These are phyloP conservation scores for Pythium vanterpoolii DNA, from an alignment of 352 stramenopile species.

Conservation along the genomic window DNA sequence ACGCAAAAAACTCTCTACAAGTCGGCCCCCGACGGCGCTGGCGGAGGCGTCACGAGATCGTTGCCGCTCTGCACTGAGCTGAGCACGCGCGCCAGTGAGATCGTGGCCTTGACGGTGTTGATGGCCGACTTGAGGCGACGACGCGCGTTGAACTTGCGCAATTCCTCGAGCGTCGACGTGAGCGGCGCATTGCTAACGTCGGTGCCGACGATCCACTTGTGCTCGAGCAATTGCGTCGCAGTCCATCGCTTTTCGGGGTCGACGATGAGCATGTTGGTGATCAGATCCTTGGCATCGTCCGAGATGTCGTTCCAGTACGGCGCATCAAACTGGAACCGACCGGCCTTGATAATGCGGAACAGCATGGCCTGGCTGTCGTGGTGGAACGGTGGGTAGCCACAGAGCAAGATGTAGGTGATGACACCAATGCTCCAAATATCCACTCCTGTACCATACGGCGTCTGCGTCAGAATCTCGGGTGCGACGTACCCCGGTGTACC, in stretches of 20 bases:
- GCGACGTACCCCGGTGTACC: constrained; percentile 78
- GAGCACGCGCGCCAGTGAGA: constrained; percentile 72
- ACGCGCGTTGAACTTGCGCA: constrained; percentile 93
- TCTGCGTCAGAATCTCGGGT: constrained; percentile 71
- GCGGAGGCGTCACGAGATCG: constrained; percentile 30
- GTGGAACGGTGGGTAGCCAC: constrained; percentile 84
- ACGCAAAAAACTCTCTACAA: constrained; percentile 2
- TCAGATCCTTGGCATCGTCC: constrained; percentile 93
- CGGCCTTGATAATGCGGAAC: constrained; percentile 74
- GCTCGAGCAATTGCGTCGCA: constrained; percentile 59
- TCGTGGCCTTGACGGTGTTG: constrained; percentile 84
- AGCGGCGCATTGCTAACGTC: constrained; percentile 72
- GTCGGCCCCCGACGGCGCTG: constrained; percentile 10
- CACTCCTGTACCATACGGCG: constrained; percentile 72
- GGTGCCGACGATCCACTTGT: constrained; percentile 88
- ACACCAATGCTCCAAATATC: constrained; percentile 91
- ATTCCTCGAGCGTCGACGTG: constrained; percentile 81
- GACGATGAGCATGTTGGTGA: constrained; percentile 90
- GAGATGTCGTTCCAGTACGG: constrained; percentile 94
- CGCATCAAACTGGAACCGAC: constrained; percentile 92
- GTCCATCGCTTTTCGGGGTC: constrained; percentile 80
- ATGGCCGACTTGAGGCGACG: constrained; percentile 93
- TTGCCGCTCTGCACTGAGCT: constrained; percentile 25
- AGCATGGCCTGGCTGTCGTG: constrained; percentile 89
- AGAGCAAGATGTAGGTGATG: constrained; percentile 86